Conservation (phyloP, 169 alveolate genomes). For the Theileria parva region DNA sequence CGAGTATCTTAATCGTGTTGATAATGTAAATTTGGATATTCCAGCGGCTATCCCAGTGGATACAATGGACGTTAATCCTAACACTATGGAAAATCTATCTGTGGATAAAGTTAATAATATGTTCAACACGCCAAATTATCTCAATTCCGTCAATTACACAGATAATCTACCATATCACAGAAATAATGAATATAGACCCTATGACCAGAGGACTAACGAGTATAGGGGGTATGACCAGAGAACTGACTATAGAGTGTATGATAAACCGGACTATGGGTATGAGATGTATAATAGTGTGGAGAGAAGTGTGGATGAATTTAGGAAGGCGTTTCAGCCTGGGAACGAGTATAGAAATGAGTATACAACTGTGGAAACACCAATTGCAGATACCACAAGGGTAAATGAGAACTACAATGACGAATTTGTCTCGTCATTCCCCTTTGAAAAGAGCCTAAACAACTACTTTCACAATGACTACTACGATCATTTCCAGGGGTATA, state of each 20-base stretch:
- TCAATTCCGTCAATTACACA: not conserved
- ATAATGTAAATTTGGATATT: too few species aligned
- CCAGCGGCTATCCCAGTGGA: too few species aligned
- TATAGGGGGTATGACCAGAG: not conserved
- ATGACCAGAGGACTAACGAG: not conserved
- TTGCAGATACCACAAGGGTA: conserved; percentile 18
- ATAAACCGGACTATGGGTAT: conserved; percentile 18
- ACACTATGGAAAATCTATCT: not conserved
- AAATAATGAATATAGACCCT: not conserved
- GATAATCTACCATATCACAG: not conserved
- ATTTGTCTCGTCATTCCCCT: conserved; percentile 59
- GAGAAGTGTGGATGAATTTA: conserved; percentile 22
- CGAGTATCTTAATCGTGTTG: not conserved
- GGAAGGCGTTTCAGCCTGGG: conserved; percentile 61
- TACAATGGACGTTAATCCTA: too few species aligned
- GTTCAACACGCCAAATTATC: not conserved
- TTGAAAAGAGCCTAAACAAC: conserved; percentile 35
- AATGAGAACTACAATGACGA: conserved; percentile 6
- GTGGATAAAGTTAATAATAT: not conserved
- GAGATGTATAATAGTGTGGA: not conserved
- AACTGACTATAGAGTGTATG: not conserved
- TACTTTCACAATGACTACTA: not conserved
- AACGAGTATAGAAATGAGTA: conserved; percentile 54
- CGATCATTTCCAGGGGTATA: not conserved
- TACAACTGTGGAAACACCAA: conserved; percentile 52